phyloP scores from a whole-genome alignment of 257 asterid species.

The Nicotiana otophora region DNA sequence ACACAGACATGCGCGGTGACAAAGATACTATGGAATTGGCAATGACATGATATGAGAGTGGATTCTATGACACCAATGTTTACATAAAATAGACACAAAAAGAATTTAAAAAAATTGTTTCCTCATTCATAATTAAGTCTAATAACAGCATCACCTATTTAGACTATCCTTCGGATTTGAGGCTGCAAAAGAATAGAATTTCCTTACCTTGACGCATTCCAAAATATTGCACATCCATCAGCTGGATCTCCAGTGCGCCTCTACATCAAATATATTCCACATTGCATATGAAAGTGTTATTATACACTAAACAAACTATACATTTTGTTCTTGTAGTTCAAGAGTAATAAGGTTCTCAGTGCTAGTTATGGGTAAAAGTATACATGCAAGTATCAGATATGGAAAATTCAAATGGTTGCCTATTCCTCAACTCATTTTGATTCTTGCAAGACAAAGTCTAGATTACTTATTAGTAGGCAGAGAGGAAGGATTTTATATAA shows the following conservation, averaged over 20 bases:
- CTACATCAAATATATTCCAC: slow-evolving; percentile 29
- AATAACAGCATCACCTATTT: neutral
- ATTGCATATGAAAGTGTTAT: neutral
- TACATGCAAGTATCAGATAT: neutral
- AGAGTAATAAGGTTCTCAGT: neutral
- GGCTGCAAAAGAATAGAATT: slow-evolving; percentile 18
- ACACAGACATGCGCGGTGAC: neutral
- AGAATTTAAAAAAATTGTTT: neutral
- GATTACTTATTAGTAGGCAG: neutral
- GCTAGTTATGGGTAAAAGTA: neutral
- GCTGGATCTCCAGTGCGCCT: slow-evolving; percentile 86
- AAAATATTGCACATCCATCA: slow-evolving; percentile 96
- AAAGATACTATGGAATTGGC: neutral
- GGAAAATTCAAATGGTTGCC: neutral
- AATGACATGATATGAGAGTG: neutral
- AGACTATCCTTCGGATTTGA: neutral
- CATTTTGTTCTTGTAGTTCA: neutral
- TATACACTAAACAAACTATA: neutral
- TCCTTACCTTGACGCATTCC: slow-evolving; percentile 74
- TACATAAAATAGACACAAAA: neutral
- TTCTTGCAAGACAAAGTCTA: neutral
- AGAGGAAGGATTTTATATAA: neutral
- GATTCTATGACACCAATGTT: neutral
- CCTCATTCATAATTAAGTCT: neutral
- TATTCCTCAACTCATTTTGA: neutral